Percentiles rank a stretch among this genome's conserved stretches.
Evolutionary conservation across 1,139 yeast species (phyloP).

Genomic region (Hemisphaericaspora subhashii): DNA sequence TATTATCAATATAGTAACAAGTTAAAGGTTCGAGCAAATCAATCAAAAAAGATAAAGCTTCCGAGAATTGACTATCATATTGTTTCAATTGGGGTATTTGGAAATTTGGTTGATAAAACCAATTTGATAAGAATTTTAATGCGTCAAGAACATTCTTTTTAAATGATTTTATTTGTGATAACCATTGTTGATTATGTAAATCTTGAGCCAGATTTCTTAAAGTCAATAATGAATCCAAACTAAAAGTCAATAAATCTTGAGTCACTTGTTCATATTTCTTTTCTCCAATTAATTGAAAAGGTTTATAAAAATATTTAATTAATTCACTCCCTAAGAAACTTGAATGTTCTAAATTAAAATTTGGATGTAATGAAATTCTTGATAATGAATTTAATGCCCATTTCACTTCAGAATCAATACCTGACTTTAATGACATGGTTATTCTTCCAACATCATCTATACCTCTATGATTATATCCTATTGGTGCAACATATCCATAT

Average conservation of each 20-base stretch:
- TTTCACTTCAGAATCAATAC: constrained; percentile 57
- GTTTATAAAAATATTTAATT: constrained; percentile 42
- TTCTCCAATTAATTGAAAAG: constrained; percentile 27
- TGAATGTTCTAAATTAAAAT: constrained; percentile 48
- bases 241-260: constrained; percentile 39
- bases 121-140: constrained; percentile 47
- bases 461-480: constrained; percentile 56
- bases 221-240: constrained; percentile 66
- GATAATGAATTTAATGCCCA: constrained; percentile 68
- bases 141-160: constrained; percentile 48
- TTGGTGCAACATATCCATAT: constrained; percentile 18
- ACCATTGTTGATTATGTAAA: constrained; percentile 74
- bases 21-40: constrained; percentile 86
- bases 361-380: constrained; percentile 54
- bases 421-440: constrained; percentile 61
- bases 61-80: constrained; percentile 48
- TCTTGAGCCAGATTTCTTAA: constrained; percentile 83
- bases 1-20: constrained; percentile 76
- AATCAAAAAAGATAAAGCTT: constrained; percentile 65
- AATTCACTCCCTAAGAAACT: constrained; percentile 53
- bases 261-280: constrained; percentile 22
- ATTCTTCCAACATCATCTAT: constrained; percentile 59
- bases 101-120: constrained; percentile 28
- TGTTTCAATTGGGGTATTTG: constrained; percentile 20
- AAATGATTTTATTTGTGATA: constrained; percentile 56